These are phyloP conservation scores for Coemansia sp. DNA, from an alignment of 192 early-diverging fungal species.

Conservation along the genomic window DNA sequence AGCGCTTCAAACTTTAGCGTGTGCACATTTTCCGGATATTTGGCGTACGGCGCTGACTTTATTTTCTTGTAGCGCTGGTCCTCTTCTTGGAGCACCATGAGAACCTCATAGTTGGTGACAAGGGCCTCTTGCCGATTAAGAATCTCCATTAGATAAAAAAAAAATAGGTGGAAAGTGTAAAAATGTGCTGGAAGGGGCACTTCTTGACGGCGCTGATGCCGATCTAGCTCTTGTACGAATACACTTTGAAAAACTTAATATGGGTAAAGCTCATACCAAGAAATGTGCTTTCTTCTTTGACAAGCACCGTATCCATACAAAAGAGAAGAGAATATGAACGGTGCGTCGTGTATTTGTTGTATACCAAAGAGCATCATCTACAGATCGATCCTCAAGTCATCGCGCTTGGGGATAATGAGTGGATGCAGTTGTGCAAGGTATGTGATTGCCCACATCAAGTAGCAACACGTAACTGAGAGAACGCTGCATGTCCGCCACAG, in stretches of 20 bases:
- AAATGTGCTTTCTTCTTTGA: not conserved
- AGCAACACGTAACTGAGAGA: constrained; percentile 49
- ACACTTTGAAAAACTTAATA: not conserved
- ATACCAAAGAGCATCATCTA: constrained; percentile 7
- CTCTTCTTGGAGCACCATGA: constrained; percentile 63
- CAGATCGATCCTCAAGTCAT: constrained; percentile 62
- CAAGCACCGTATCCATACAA: not conserved
- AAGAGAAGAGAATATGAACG: not conserved
- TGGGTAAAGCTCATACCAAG: not conserved
- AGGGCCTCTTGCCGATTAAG: constrained; percentile 63
- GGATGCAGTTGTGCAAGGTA: constrained; percentile 89
- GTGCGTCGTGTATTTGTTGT: not conserved
- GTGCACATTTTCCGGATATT: constrained; percentile 65
- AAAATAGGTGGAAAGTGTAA: not conserved
- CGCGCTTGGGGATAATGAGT: constrained; percentile 74
- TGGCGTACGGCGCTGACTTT: constrained; percentile 35
- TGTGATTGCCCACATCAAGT: constrained; percentile 84
- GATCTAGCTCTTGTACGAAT: not conserved
- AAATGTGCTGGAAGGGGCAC: too few species aligned
- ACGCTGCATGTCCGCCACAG: constrained; percentile 58
- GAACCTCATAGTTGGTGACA: constrained; percentile 73
- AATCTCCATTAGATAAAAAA: constrained; percentile 60
- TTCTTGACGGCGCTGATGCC: too few species aligned
- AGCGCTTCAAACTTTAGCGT: constrained; percentile 66
- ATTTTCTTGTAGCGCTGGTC: constrained; percentile 35